Evolutionary conservation across 2,329 filamentous ascomycete genomes (phyloP).

Genomic region (Periconia macrospinosa): DNA sequence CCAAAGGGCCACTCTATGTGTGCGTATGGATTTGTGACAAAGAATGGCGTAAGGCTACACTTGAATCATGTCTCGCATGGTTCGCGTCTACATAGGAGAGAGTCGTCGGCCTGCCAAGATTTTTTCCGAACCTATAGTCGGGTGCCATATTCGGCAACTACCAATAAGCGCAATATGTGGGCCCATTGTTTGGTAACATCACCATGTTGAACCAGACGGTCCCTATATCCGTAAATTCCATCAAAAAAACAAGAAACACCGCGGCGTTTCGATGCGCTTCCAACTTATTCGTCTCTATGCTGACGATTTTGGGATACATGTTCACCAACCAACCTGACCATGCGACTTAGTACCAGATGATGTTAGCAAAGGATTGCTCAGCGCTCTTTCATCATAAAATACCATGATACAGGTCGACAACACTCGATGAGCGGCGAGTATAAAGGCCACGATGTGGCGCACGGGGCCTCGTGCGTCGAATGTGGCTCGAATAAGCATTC

Average conservation of each 20-base stretch:
- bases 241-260: not conserved
- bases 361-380: not conserved
- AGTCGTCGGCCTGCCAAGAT: not conserved
- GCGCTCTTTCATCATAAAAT: not conserved
- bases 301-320: not conserved
- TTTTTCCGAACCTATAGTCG: not conserved
- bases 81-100: not conserved
- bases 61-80: not conserved
- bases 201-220: not conserved
- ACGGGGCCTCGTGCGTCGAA: not conserved
- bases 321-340: not conserved
- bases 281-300: not conserved
- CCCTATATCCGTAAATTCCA: not conserved
- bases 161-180: not conserved
- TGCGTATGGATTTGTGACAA: constrained; percentile 1
- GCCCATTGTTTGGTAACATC: not conserved
- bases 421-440: not conserved
- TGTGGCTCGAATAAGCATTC: not conserved
- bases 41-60: not conserved
- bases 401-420: not conserved
- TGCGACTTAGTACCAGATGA: not conserved
- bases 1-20: constrained; percentile 19
- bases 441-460: not conserved
- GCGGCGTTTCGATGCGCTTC: not conserved
- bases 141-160: not conserved